phyloP scores from a whole-genome alignment of 2,329 filamentous ascomycete species.

The Aspergillus sp. region DNA sequence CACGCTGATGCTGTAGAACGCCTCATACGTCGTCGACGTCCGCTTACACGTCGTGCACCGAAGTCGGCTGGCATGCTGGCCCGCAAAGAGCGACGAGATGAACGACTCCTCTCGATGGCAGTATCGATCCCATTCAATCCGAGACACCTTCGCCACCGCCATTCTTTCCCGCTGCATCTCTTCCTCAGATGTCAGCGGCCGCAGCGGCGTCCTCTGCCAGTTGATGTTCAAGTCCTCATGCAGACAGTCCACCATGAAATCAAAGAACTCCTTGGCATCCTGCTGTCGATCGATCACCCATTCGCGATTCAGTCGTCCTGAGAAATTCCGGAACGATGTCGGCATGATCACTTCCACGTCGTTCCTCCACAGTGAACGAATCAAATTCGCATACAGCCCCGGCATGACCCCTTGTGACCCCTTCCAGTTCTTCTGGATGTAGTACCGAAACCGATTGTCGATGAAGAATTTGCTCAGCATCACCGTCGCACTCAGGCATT shows the following conservation, averaged over 20 bases:
- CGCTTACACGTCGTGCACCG: conserved; percentile 52
- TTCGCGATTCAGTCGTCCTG: conserved; percentile 52
- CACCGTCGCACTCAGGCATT: conserved; percentile 67
- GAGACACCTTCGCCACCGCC: conserved; percentile 55
- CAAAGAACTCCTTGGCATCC: conserved; percentile 83
- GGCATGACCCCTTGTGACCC: conserved; percentile 55
- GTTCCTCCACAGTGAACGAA: conserved; percentile 54
- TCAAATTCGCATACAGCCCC: conserved; percentile 52
- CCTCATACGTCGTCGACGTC: conserved; percentile 58
- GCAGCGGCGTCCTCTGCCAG: conserved; percentile 50
- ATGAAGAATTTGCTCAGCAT: conserved; percentile 55
- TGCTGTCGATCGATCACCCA: conserved; percentile 74
- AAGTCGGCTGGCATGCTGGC: conserved; percentile 55
- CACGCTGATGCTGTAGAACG: conserved; percentile 62
- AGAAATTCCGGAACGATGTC: conserved; percentile 57
- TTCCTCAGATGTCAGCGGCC: conserved; percentile 49
- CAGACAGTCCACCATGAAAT: conserved; percentile 69
- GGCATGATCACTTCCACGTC: conserved; percentile 45
- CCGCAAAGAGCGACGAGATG: conserved; percentile 70
- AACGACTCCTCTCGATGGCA: conserved; percentile 62
- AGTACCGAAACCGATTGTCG: conserved; percentile 51
- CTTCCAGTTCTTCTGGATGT: conserved; percentile 56
- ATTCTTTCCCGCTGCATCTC: conserved; percentile 53
- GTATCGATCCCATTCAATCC: conserved; percentile 66
- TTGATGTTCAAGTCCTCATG: conserved; percentile 75